Base-by-base conservation (phyloP, 2,329 filamentous ascomycete genomes). In the Domatiomyces catenatus region DNA sequence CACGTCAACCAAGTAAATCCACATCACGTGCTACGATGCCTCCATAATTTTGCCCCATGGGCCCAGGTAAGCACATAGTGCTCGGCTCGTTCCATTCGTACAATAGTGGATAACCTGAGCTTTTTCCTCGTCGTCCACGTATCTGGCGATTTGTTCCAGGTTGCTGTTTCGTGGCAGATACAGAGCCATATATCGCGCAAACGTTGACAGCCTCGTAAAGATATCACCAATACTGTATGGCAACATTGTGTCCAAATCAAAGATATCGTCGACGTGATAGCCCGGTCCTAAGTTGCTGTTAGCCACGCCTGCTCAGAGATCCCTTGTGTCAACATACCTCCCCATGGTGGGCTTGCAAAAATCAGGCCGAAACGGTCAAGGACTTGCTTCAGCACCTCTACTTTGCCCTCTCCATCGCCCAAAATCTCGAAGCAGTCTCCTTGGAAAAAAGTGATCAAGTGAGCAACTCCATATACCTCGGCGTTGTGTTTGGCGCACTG, bases 401-500 rank as follows among this genome's bases (percentile, higher is more conserved):
- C 52, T 24, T 53, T 49, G 26, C 42, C 39, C n/a, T 54, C 47
- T 18, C 60, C 56, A n/a, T 52, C 39, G 28, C 73, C 66, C 20
- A 94, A 67, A 46, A 81, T 79, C 36, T 85, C 75, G 62, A 98
- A 93, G 63, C 84, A 92, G 67, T 96, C 89, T 3, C 83, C 89
- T 50, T 84, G 73, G 39, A 95, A 76, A 83, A 88, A 98, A 50
- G 80, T 84, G 60, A 98, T 90, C 61, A 79, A 80, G 47, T 82
- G 76, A 2, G 72, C 70, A 0, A 94, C 84, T 2, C 83, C 89
- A 63, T 95, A 94, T 45, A 96, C 71, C 50, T 79, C 73, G 6
- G 92, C 88, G 64, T 98, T 98, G 64, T 93, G 81, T 69, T 94
- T 89, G 22, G 88, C 92, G 67, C 93, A 98, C 45, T 83, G 81